These are phyloP conservation scores for Phylloporus rhodoxanthus DNA, from an alignment of 768 basidiomycete genomes.

Conservation along the genomic window DNA sequence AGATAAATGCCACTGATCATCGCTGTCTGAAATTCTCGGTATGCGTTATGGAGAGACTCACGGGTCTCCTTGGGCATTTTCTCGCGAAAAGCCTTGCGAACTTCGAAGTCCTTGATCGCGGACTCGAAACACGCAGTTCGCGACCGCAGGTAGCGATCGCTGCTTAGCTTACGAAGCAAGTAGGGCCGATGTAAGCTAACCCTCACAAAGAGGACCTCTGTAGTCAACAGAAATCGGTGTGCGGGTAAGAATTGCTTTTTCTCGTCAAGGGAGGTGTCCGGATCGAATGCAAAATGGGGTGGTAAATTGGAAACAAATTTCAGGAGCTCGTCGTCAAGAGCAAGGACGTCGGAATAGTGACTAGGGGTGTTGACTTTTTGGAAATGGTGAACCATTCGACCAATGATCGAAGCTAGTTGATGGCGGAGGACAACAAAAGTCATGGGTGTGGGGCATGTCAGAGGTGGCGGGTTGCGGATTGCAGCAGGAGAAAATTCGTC, in stretches of 20 bases:
- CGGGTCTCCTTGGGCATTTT: conserved; percentile 56
- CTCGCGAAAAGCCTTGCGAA: conserved; percentile 64
- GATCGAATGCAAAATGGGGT: conserved; percentile 68
- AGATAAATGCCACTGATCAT: conserved; percentile 89
- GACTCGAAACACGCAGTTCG: conserved; percentile 87
- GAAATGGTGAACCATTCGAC: conserved; percentile 88
- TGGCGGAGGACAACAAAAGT: conserved; percentile 87
- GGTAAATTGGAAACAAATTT: conserved; percentile 73
- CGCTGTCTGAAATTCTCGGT: conserved; percentile 82
- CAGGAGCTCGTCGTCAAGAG: conserved; percentile 78
- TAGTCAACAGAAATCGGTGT: conserved; percentile 84
- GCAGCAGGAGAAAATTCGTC: conserved; percentile 45
- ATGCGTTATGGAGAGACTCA: conserved; percentile 72
- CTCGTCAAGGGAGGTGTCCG: conserved; percentile 74
- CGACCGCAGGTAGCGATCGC: conserved; percentile 77
- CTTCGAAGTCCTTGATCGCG: conserved; percentile 79
- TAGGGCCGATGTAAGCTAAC: conserved; percentile 86
- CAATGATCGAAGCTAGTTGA: conserved; percentile 76
- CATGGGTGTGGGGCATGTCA: conserved; percentile 72
- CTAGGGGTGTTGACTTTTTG: conserved; percentile 74
- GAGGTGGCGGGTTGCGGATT: conserved; percentile 47
- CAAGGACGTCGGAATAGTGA: conserved; percentile 77
- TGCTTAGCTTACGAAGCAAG: conserved; percentile 65
- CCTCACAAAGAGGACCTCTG: conserved; percentile 83
- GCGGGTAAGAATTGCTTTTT: conserved; percentile 60